Base-by-base conservation (phyloP, 495 filamentous ascomycete species). In the Tuber indicum region DNA sequence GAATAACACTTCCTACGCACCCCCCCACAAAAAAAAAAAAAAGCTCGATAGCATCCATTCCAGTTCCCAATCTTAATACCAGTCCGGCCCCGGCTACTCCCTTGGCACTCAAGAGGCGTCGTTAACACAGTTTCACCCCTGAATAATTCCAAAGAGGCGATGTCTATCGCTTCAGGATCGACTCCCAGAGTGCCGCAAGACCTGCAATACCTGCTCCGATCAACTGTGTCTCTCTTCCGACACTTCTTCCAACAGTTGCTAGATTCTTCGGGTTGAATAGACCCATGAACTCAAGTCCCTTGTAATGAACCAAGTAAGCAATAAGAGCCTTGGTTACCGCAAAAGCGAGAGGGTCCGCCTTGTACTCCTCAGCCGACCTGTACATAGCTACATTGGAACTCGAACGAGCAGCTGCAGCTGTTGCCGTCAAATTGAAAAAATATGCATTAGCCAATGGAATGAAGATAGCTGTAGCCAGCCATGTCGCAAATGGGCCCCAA, bases 311-410 rank as follows among this genome's bases (percentile, higher is more conserved):
- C 7, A 93, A 85, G 83, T 92, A 96, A 14, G 92, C 89, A 66
- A 93, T 82, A 75, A 97, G 77, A 0, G 91, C 94, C 87, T 96
- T 97, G 81, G 89, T 89, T 73, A 97, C 89, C 85, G 94, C 96
- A 84, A 95, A 99, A 75, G 90, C 91, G 77, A 98, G 85, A 36
- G 94, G 94, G 83, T 99, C 96, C 76, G 94, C 90, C 17, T 85
- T 87, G 44, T 91, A 87, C 66, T 88, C 86, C n/a, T 83, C 79
- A 1, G 72, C 44, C 1, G 79, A 46, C 72, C 69, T 74, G 32
- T 17, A 36, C 26, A 66, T 36, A 66, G 77, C 72, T 19, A 75
- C 49, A 69, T 77, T 73, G 75, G 78, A 78, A 45, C 80, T 75
- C 32, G 79, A 77, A 45, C 83, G 75, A 46, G 78, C 76, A 75